Percentiles rank a stretch among this genome's conserved stretches.
Evolutionary conservation across 1,284 basidiomycete genomes (phyloP).

Genomic region (Pseudozyma hubeiensis): DNA sequence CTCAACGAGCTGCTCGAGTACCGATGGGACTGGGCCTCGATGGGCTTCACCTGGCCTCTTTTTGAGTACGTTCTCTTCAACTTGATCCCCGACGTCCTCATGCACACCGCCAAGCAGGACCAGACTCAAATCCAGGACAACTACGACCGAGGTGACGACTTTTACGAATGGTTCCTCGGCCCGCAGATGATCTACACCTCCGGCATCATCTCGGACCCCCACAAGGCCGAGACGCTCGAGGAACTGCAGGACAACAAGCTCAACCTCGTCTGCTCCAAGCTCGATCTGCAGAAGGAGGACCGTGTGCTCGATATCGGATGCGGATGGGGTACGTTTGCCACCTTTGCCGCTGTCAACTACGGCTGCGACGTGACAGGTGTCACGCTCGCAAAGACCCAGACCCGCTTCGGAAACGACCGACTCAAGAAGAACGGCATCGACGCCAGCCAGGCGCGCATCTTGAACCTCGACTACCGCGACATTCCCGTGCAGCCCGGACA

Average conservation of each 20-base stretch:
- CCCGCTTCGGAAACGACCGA: slow-evolving; percentile 89
- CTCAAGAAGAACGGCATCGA: slow-evolving; percentile 83
- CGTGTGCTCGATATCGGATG: slow-evolving; percentile 92
- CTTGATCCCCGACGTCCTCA: slow-evolving; percentile 90
- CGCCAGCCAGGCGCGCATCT: slow-evolving; percentile 83
- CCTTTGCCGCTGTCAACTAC: slow-evolving; percentile 97
- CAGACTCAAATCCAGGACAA: slow-evolving; percentile 95
- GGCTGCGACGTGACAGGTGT: slow-evolving; percentile 94
- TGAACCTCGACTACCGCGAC: slow-evolving; percentile 95
- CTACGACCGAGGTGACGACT: slow-evolving; percentile 82
- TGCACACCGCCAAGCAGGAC: slow-evolving; percentile 90
- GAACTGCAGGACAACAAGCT: slow-evolving; percentile 99
- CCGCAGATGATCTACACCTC: slow-evolving; percentile 98
- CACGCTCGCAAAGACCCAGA: slow-evolving; percentile 90
- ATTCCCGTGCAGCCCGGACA: slow-evolving; percentile 82
- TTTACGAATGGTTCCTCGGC: slow-evolving; percentile 83
- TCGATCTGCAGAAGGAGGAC: slow-evolving; percentile 85
- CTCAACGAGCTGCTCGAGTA: slow-evolving; percentile 92
- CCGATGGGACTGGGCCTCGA: slow-evolving; percentile 93
- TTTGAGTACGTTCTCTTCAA: slow-evolving; percentile 93
- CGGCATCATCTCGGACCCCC: slow-evolving; percentile 83
- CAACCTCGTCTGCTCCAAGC: slow-evolving; percentile 91
- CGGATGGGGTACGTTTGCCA: slow-evolving; percentile 95
- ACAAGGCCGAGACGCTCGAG: slow-evolving; percentile 86
- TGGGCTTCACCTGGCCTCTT: slow-evolving; percentile 83